phyloP scores from a whole-genome alignment of 768 basidiomycete species.

The Leccinum subgranulosum region DNA sequence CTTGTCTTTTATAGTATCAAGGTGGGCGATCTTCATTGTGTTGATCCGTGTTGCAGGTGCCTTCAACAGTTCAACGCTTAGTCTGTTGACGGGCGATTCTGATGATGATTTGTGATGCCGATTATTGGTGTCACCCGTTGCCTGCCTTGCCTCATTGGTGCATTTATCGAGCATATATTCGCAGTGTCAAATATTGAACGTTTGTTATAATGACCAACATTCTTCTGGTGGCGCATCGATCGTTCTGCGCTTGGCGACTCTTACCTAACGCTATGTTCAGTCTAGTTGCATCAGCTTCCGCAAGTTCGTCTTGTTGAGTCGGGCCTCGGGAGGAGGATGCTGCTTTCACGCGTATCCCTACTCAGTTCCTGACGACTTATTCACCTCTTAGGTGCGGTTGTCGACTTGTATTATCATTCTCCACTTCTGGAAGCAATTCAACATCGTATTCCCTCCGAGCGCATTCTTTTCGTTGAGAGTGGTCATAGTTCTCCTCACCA shows the following conservation, averaged over 20 bases:
- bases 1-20: neutral
- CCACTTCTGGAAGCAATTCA: slow-evolving; percentile 3
- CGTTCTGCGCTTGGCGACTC: neutral
- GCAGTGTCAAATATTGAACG: neutral
- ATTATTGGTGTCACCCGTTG: neutral
- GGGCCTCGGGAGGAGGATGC: neutral
- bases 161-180: slow-evolving; percentile 10
- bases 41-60: slow-evolving; percentile 16
- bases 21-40: neutral
- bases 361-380: neutral
- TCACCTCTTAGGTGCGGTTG: neutral
- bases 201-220: neutral
- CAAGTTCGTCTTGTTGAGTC: neutral
- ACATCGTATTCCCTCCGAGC: slow-evolving; percentile 14
- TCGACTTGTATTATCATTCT: neutral
- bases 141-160: neutral
- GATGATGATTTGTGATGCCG: slow-evolving; percentile 28
- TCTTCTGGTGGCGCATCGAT: neutral
- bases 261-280: neutral
- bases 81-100: slow-evolving; percentile 25
- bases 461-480: neutral
- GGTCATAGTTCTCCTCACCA: neutral
- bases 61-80: slow-evolving; percentile 29
- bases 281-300: neutral
- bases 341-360: neutral